Conservation (phyloP, 768 basidiomycete genomes). For the Gymnopilus junonius region DNA sequence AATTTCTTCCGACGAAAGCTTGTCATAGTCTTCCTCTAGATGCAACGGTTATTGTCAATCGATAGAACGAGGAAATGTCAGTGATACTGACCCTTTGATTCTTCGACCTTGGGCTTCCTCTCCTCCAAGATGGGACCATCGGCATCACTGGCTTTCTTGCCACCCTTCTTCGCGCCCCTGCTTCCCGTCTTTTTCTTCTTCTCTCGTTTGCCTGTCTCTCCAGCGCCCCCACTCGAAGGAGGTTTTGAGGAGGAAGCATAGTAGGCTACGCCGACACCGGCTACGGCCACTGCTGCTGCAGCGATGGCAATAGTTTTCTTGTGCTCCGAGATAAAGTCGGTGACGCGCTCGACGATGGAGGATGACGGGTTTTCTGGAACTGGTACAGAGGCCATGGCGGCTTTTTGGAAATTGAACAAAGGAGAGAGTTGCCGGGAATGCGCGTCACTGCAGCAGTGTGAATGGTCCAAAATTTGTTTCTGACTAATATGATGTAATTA, state of each 20-base stretch:
- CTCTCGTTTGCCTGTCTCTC: slow-evolving; percentile 49
- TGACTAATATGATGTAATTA: slow-evolving; percentile 6
- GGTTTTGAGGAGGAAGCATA: slow-evolving; percentile 60
- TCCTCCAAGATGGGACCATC: slow-evolving; percentile 86
- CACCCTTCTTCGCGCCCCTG: slow-evolving; percentile 44
- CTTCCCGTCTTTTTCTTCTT: slow-evolving; percentile 46
- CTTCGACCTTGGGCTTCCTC: slow-evolving; percentile 43
- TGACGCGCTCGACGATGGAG: slow-evolving; percentile 61
- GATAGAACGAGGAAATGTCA: neutral
- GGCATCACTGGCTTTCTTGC: slow-evolving; percentile 39
- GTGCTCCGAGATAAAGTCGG: slow-evolving; percentile 75
- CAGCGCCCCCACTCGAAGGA: slow-evolving; percentile 28
- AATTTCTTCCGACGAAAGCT: slow-evolving; percentile 58
- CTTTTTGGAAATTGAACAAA: slow-evolving; percentile 6
- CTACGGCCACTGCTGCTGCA: slow-evolving; percentile 71
- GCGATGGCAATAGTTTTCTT: slow-evolving; percentile 76
- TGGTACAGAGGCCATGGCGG: slow-evolving; percentile 13
- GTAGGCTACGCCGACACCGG: slow-evolving; percentile 74
- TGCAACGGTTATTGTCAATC: neutral
- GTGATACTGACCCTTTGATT: neutral
- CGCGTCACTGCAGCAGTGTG: slow-evolving; percentile 12
- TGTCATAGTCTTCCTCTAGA: slow-evolving; percentile 39
- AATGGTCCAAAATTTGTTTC: slow-evolving; percentile 20
- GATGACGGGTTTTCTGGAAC: slow-evolving; percentile 21
- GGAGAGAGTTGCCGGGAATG: slow-evolving; percentile 16